Percentiles rank a stretch among this genome's conserved stretches.
Evolutionary conservation across 768 basidiomycete genomes (phyloP).

Genomic region (Favolaschia claudopus): DNA sequence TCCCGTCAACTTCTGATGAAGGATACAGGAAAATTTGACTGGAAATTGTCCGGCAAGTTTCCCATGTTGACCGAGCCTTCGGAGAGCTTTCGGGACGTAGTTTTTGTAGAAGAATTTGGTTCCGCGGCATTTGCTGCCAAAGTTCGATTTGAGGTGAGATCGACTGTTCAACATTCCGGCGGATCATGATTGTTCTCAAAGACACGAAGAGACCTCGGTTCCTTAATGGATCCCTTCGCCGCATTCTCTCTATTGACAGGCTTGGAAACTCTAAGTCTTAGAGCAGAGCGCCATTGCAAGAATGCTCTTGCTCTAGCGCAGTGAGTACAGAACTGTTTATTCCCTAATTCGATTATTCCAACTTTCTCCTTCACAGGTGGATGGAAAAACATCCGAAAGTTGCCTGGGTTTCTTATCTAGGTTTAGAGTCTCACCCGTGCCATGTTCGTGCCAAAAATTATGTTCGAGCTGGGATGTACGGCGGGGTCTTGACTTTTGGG

Average conservation of each 20-base stretch:
- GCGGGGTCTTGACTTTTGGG: neutral
- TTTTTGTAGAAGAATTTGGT: neutral
- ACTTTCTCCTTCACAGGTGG: neutral
- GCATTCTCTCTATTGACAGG: neutral
- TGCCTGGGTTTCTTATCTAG: neutral
- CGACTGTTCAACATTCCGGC: no score
- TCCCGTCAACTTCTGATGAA: no score
- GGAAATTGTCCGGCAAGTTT: neutral
- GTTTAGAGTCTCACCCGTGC: neutral
- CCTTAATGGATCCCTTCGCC: neutral
- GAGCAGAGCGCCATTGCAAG: neutral
- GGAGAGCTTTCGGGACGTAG: no score
- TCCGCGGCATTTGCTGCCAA: neutral
- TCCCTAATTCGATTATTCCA: no score
- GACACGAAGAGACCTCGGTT: neutral
- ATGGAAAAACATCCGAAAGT: neutral
- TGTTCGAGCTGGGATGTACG: neutral
- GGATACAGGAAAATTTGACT: neutral
- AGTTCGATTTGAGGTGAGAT: neutral
- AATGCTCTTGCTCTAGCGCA: neutral
- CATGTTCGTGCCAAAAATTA: neutral
- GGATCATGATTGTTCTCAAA: no score
- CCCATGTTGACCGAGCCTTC: no score
- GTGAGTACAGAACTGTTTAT: neutral
- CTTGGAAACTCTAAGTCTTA: neutral